Conservation (phyloP, 225 moss, liverwort and hornwort species). For the Sphagnum contortum region DNA sequence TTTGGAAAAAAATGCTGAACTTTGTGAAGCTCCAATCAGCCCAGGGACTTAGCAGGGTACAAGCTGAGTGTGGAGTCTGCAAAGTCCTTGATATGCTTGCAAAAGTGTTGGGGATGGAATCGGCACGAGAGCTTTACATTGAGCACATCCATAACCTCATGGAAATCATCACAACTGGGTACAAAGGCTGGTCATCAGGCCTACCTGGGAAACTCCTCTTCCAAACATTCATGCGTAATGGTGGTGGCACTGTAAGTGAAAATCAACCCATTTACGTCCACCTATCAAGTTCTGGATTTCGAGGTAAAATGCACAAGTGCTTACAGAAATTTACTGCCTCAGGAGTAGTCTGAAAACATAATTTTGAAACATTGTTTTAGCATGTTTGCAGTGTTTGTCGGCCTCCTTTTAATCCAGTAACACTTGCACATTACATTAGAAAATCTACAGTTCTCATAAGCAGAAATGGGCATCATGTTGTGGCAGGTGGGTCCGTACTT, state of each 20-base stretch:
- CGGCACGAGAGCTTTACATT: conserved; percentile 46
- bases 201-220: conserved; percentile 62
- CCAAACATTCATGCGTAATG: conserved; percentile 73
- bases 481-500: conserved; percentile 71
- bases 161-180: conserved; percentile 49
- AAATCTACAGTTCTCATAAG: no score
- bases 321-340: not conserved
- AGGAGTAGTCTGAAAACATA: not conserved
- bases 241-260: conserved; percentile 49
- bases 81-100: conserved; percentile 42
- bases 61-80: conserved; percentile 17
- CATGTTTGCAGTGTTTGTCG: no score
- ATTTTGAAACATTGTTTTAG: not conserved
- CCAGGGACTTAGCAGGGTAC: conserved; percentile 51
- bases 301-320: not conserved
- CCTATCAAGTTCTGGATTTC: not conserved
- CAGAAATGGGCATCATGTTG: no score
- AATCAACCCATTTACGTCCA: not conserved
- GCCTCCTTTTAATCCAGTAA: no score
- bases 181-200: conserved; percentile 61
- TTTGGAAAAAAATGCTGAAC: no score
- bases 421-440: no score
- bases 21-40: conserved; percentile 68
- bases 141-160: conserved; percentile 54
- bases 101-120: conserved; percentile 27